phyloP scores from a whole-genome alignment of 2,329 filamentous ascomycete species.

The Colletotrichum nymphaeae region DNA sequence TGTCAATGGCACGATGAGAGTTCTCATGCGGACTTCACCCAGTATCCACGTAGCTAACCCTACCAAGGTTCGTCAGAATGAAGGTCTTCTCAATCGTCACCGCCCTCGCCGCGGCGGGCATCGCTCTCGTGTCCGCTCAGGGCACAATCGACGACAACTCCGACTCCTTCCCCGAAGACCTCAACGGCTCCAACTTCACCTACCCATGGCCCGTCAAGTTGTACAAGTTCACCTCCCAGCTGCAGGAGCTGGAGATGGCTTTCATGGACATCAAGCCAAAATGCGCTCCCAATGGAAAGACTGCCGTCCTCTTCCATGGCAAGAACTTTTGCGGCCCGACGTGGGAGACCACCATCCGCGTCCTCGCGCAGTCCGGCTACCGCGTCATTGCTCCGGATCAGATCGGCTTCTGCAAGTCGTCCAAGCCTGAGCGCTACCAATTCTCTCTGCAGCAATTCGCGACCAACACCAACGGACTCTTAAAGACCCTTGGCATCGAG shows the following conservation, averaged over 20 bases:
- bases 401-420: conserved; percentile 68
- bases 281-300: conserved; percentile 49
- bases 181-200: conserved; percentile 63
- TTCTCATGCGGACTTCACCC: background rate
- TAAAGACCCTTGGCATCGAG: conserved; percentile 55
- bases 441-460: conserved; percentile 64
- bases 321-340: conserved; percentile 68
- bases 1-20: background rate
- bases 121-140: conserved; percentile 39
- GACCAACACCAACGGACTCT: conserved; percentile 60
- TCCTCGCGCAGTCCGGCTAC: conserved; percentile 56
- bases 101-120: conserved; percentile 32
- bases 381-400: conserved; percentile 66
- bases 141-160: conserved; percentile 47
- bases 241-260: conserved; percentile 62
- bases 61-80: conserved; percentile 33
- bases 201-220: conserved; percentile 63
- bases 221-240: conserved; percentile 60
- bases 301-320: conserved; percentile 62
- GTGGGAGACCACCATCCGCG: conserved; percentile 59
- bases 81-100: conserved; percentile 34
- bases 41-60: background rate
- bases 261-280: conserved; percentile 63
- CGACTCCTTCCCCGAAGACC: conserved; percentile 51
- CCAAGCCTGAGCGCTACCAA: conserved; percentile 62